Conservation (phyloP, 2,329 filamentous ascomycete genomes). For the Graphiopsis chlorocephala region DNA sequence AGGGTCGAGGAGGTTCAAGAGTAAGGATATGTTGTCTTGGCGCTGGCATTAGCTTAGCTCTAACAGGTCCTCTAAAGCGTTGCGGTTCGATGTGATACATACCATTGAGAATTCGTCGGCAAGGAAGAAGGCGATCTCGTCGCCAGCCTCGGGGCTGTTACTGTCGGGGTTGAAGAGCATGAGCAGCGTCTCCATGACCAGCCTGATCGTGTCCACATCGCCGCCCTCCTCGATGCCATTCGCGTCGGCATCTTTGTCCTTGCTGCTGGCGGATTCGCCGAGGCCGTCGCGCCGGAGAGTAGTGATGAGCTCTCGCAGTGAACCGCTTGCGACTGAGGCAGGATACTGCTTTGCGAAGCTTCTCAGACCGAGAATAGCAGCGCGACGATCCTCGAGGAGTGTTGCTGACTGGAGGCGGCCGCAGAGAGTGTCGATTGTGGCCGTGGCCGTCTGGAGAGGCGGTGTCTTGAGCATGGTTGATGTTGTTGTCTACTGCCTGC, state of each 20-base stretch:
- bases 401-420: constrained; percentile 84
- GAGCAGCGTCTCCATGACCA: constrained; percentile 89
- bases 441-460: constrained; percentile 91
- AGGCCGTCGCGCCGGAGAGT: constrained; percentile 73
- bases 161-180: constrained; percentile 79
- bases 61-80: constrained; percentile 24
- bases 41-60: constrained; percentile 60
- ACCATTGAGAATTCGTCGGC: constrained; percentile 97
- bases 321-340: constrained; percentile 89
- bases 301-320: constrained; percentile 82
- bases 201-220: constrained; percentile 96
- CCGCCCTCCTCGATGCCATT: constrained; percentile 42
- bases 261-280: constrained; percentile 25
- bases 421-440: constrained; percentile 89
- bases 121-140: constrained; percentile 93
- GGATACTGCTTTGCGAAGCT: constrained; percentile 97
- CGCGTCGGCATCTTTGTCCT: constrained; percentile 45
- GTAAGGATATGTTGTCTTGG: constrained; percentile 90
- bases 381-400: constrained; percentile 88
- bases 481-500: constrained; percentile 11
- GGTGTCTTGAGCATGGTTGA: constrained; percentile 62
- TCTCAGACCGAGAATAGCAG: constrained; percentile 85
- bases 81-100: constrained; percentile 27
- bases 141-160: constrained; percentile 77
- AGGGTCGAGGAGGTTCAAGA: constrained; percentile 85